phyloP scores from a whole-genome alignment of 345 rosid genomes.

The Kandelia obovata region DNA sequence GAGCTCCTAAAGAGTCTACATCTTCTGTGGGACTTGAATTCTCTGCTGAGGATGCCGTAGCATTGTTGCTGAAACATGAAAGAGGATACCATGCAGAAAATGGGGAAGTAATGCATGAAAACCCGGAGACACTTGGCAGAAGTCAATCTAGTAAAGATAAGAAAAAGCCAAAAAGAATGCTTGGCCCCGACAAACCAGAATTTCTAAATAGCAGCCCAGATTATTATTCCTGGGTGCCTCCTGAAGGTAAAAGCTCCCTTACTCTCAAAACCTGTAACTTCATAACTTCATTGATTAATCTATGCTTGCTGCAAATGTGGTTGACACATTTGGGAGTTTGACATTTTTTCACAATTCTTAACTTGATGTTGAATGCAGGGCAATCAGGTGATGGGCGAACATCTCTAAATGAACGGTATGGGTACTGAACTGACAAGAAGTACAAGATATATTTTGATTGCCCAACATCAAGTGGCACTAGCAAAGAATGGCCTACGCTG shows the following conservation, averaged over 20 bases:
- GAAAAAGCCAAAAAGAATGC: conserved; percentile 51
- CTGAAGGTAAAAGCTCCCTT: conserved; percentile 53
- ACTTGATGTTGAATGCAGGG: conserved; percentile 40
- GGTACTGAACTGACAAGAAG: conserved; percentile 44
- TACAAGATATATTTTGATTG: background rate
- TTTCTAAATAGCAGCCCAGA: conserved; percentile 50
- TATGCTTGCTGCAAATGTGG: background rate
- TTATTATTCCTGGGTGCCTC: conserved; percentile 86
- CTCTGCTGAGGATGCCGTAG: conserved; percentile 76
- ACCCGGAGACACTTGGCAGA: conserved; percentile 26
- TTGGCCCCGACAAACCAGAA: conserved; percentile 79
- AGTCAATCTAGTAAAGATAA: conserved; percentile 34
- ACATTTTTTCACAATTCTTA: background rate
- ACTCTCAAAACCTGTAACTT: background rate
- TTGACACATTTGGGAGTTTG: background rate
- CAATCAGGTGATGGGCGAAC: conserved; percentile 98
- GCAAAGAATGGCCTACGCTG: too few relatives aligned
- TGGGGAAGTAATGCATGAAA: conserved; percentile 28
- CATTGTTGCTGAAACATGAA: conserved; percentile 77
- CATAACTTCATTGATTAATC: background rate
- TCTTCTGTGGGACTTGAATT: conserved; percentile 47
- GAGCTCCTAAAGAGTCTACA: conserved; percentile 24
- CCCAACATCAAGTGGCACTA: too few relatives aligned
- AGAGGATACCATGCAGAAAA: conserved; percentile 57
- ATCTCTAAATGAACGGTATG: conserved; percentile 71